Evolutionary conservation across 2,329 filamentous ascomycete species (phyloP).

Genomic region (Capronia coronata): DNA sequence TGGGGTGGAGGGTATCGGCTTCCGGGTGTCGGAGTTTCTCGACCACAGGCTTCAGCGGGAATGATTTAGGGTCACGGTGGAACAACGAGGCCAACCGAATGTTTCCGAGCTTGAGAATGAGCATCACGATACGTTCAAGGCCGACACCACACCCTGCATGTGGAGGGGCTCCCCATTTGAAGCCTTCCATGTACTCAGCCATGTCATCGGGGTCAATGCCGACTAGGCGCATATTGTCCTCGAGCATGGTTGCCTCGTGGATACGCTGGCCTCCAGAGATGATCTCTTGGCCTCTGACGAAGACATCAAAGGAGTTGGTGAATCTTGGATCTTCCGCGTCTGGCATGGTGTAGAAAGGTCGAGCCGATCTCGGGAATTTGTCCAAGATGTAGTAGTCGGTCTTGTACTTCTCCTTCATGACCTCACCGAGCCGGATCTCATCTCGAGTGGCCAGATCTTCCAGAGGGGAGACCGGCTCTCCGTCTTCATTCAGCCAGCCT

Average conservation of each 20-base stretch:
- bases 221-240: constrained; percentile 66
- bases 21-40: constrained; percentile 74
- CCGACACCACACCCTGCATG: constrained; percentile 88
- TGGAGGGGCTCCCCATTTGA: constrained; percentile 80
- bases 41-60: constrained; percentile 61
- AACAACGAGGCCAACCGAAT: constrained; percentile 83
- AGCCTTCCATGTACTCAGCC: constrained; percentile 84
- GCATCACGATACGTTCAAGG: constrained; percentile 79
- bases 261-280: constrained; percentile 90
- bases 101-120: constrained; percentile 79
- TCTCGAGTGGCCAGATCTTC: constrained; percentile 81
- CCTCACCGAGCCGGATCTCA: constrained; percentile 75
- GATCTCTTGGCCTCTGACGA: constrained; percentile 87
- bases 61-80: constrained; percentile 79
- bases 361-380: constrained; percentile 77
- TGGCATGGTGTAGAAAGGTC: constrained; percentile 88
- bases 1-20: constrained; percentile 69
- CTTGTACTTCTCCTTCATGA: constrained; percentile 77
- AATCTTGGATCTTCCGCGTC: constrained; percentile 64
- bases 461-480: constrained; percentile 60
- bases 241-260: constrained; percentile 68
- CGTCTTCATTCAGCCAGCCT: constrained; percentile 70
- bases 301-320: constrained; percentile 94
- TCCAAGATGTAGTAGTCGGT: constrained; percentile 93
- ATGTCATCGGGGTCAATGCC: constrained; percentile 75